Conservation (phyloP, 345 rosid species). For the Populus tremula region DNA sequence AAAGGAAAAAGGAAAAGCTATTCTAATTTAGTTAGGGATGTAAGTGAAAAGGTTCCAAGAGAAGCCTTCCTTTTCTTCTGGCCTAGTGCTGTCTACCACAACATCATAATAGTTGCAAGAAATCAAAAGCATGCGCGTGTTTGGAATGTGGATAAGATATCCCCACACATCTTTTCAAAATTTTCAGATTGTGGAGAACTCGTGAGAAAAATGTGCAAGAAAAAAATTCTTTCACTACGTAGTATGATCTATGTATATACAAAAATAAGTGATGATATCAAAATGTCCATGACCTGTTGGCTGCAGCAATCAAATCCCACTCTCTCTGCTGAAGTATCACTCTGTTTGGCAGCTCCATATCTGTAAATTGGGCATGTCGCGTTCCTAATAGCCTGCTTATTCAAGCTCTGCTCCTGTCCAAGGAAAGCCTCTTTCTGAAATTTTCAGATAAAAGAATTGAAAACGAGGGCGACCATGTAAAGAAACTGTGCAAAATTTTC, state of each 20-base stretch:
- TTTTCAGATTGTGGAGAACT: not conserved
- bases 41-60: not conserved
- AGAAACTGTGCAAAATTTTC: not conserved
- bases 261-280: not conserved
- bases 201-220: not conserved
- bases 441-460: conserved; percentile 5
- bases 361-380: not conserved
- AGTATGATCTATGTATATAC: conserved; percentile 13
- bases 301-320: not conserved
- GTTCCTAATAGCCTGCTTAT: not conserved
- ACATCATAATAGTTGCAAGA: not conserved
- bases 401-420: not conserved
- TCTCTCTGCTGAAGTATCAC: not conserved
- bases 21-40: not conserved
- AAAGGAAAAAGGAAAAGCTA: too few relatives aligned
- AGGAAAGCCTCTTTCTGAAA: conserved; percentile 10
- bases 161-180: not conserved
- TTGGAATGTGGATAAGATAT: not conserved
- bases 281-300: not conserved
- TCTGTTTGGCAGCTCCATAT: not conserved
- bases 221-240: not conserved
- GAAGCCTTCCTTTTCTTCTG: not conserved
- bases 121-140: not conserved
- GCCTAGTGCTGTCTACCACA: not conserved
- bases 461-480: not conserved